Conservation (phyloP, 148 eudicot genomes). For the Arbutus unedo region DNA sequence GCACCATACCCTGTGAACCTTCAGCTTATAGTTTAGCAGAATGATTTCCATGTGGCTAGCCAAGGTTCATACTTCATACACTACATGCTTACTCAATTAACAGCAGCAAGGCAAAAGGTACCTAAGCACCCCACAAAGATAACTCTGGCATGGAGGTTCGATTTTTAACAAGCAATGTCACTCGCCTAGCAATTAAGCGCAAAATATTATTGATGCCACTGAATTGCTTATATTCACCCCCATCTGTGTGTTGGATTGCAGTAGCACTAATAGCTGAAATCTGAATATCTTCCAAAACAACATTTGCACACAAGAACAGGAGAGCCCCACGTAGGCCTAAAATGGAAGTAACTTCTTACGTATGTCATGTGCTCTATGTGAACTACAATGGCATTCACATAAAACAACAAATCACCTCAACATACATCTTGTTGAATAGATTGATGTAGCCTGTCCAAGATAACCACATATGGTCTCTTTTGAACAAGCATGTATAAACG, state of each 20-base stretch:
- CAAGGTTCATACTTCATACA: neutral
- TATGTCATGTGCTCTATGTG: neutral
- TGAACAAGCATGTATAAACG: neutral
- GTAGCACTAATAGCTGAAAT: slow-evolving; percentile 31
- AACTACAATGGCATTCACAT: neutral
- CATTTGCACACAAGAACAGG: slow-evolving; percentile 39
- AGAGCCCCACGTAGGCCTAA: neutral
- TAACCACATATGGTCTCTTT: neutral
- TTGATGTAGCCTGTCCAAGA: neutral
- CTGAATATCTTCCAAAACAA: slow-evolving; percentile 43
- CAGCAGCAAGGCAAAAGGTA: neutral
- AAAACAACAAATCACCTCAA: neutral
- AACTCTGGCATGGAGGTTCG: neutral
- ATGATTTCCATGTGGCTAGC: neutral
- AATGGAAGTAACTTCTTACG: neutral
- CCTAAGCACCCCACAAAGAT: neutral
- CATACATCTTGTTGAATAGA: neutral
- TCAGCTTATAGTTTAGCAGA: neutral
- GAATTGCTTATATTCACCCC: slow-evolving; percentile 27
- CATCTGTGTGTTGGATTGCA: slow-evolving; percentile 22
- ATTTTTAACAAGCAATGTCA: slow-evolving; percentile 3
- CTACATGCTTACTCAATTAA: neutral
- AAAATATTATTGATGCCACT: slow-evolving; percentile 38
- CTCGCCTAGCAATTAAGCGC: slow-evolving; percentile 53
- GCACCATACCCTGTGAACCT: neutral